These are phyloP conservation scores for Sporothrix variecibatus DNA, from an alignment of 2,329 filamentous ascomycete species.

Conservation along the genomic window DNA sequence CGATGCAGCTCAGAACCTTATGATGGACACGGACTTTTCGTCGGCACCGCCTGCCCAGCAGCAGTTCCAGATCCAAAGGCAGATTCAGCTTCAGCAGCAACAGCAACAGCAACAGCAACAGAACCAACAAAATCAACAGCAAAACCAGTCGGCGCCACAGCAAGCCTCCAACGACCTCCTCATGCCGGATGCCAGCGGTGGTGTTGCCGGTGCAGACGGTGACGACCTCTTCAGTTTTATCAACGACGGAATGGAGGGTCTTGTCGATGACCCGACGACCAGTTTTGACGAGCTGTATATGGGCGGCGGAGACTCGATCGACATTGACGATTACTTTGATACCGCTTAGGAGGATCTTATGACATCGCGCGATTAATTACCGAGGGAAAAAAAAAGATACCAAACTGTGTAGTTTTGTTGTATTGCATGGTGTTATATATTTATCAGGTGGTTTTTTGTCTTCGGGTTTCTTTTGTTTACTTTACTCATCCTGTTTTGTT, in stretches of 20 bases:
- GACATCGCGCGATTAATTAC: too few relatives aligned
- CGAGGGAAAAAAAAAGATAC: not conserved
- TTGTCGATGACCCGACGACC: conserved; percentile 43
- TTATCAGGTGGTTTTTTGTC: too few relatives aligned
- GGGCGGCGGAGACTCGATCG: conserved; percentile 47
- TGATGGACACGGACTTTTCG: conserved; percentile 29
- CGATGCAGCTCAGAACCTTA: conserved; percentile 35
- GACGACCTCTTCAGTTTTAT: conserved; percentile 53
- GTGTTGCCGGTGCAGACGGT: conserved; percentile 35
- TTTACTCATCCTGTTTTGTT: not conserved
- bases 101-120: conserved; percentile 20
- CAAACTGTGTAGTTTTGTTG: not conserved
- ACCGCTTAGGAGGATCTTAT: not conserved
- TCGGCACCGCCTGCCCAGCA: not conserved
- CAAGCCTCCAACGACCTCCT: conserved; percentile 30
- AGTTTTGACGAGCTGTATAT: conserved; percentile 55
- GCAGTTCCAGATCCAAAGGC: not conserved
- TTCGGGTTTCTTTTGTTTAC: not conserved
- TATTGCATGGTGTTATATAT: not conserved
- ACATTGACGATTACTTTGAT: conserved; percentile 32
- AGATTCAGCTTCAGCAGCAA: not conserved
- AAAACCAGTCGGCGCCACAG: conserved; percentile 14
- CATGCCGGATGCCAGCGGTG: not conserved
- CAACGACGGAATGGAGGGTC: conserved; percentile 44
- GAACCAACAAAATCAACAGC: conserved; percentile 14